Evolutionary conservation across 225 moss, liverwort and hornwort genomes (phyloP).

Genomic region (Polytrichum commune): DNA sequence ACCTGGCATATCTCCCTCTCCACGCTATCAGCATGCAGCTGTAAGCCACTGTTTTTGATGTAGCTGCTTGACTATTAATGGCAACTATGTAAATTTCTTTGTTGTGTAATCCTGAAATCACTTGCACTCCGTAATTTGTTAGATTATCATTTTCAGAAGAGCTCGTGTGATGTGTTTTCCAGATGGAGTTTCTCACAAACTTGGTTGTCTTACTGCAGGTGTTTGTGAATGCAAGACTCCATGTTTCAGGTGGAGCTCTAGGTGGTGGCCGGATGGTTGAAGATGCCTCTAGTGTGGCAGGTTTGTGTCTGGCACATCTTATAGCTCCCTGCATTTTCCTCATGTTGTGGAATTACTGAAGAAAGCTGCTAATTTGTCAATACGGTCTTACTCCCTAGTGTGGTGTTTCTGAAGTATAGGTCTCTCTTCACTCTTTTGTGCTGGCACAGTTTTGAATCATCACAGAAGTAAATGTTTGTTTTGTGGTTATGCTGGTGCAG

Average conservation of each 20-base stretch:
- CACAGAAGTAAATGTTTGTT: neutral
- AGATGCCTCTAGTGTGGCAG: slow-evolving; percentile 73
- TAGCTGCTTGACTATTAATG: slow-evolving; percentile 2
- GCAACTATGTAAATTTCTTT: slow-evolving; percentile 1
- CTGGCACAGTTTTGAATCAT: neutral
- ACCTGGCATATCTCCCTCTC: slow-evolving; percentile 72
- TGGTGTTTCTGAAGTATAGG: neutral
- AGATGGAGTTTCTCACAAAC: neutral
- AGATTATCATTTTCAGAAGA: neutral
- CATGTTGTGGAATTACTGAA: neutral
- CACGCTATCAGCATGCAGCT: slow-evolving; percentile 72
- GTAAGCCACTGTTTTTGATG: slow-evolving; percentile 27
- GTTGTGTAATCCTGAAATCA: neutral
- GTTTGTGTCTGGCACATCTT: slow-evolving; percentile 10
- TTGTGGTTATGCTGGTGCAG: slow-evolving; percentile 30
- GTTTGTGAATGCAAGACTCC: slow-evolving; percentile 66
- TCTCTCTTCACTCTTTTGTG: neutral
- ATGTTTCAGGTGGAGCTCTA: slow-evolving; percentile 70
- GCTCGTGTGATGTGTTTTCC: neutral
- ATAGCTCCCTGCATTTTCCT: neutral
- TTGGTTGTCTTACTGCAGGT: slow-evolving; percentile 33
- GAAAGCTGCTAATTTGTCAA: too few relatives aligned
- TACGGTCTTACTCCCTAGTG: too few relatives aligned
- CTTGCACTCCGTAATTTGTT: neutral
- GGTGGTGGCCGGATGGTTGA: slow-evolving; percentile 78